phyloP scores from a whole-genome alignment of 805 yeast species.

The Blastobotrys muscicola region DNA sequence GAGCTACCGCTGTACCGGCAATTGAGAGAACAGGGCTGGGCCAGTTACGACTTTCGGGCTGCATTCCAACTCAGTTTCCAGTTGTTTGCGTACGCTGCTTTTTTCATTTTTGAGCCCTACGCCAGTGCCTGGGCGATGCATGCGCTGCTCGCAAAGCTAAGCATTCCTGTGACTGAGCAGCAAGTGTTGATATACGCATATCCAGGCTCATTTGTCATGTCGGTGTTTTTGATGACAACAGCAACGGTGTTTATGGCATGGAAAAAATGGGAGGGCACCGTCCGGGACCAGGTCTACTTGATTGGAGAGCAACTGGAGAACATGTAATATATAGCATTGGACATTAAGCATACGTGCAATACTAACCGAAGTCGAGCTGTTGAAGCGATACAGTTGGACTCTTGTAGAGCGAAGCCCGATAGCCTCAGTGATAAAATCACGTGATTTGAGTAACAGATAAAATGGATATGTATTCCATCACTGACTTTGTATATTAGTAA shows the following conservation, averaged over 20 bases:
- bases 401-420: no score
- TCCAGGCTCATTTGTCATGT: conserved; percentile 4
- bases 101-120: no score
- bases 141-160: neutral
- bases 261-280: conserved; percentile 10
- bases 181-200: conserved; percentile 4
- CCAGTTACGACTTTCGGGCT: conserved; percentile 5
- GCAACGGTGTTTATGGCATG: conserved; percentile 1
- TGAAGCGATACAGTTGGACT: no score
- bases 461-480: neutral
- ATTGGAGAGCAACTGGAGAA: conserved; percentile 28
- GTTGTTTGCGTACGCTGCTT: no score
- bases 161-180: neutral
- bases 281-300: conserved; percentile 27
- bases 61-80: conserved; percentile 1
- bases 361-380: no score
- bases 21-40: conserved; percentile 11
- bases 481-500: neutral
- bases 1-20: conserved; percentile 9
- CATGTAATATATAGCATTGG: conserved; percentile 8
- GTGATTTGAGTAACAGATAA: neutral
- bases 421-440: neutral
- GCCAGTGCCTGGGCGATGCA: no score
- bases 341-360: neutral
- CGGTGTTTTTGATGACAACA: no score